Evolutionary conservation across 306 rosid genomes (phyloP), one percentile per base, ranked within the genome.

Genomic region (Hippophae tibetana): DNA sequence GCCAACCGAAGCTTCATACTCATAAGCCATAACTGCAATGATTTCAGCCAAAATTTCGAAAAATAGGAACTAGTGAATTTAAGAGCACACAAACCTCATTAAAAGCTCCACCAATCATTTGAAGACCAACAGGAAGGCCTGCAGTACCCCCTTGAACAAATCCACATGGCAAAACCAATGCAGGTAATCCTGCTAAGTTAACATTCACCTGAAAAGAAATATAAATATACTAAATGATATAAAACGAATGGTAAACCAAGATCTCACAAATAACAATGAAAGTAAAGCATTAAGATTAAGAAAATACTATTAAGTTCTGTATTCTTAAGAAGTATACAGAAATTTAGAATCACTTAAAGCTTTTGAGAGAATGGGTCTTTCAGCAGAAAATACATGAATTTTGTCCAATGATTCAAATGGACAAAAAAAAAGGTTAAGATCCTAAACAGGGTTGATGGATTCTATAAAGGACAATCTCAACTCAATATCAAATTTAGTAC

Each of bases 151-250:
- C 86, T 43, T 78, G 82, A 70, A 82, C 87, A 82, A 88, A 88
- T 64, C 99, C 99, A 73, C 99, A 92, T 10, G 99, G 99, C 70
- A 88, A 77, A 62, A 88, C 96, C 75, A 92, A 74, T 65, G 99
- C 99, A 67, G 99, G 99, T 57, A 92, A 68, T 66, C 99, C 96
- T 56, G 95, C 99, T 68, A 92, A 82, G 90, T 92, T 92, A 40
- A 85, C 99, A 68, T 92, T 92, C 54, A 92, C 96, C 99, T 92
- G 74, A 41, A 26, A 42, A 59, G 61, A 42, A 64, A n/a, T 5
- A 10, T n/a, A 63, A 10, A 54, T 8, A n/a, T 2, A 0, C 43
- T 0, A 41, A 41, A 8, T 9, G 31, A 12, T 42, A 10, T 72
- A 38, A 52, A 41, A 38, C 18, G 70, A 40, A 55, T 40, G 45